Conservation (phyloP, 306 rosid genomes). For the Glycine tomentella region DNA sequence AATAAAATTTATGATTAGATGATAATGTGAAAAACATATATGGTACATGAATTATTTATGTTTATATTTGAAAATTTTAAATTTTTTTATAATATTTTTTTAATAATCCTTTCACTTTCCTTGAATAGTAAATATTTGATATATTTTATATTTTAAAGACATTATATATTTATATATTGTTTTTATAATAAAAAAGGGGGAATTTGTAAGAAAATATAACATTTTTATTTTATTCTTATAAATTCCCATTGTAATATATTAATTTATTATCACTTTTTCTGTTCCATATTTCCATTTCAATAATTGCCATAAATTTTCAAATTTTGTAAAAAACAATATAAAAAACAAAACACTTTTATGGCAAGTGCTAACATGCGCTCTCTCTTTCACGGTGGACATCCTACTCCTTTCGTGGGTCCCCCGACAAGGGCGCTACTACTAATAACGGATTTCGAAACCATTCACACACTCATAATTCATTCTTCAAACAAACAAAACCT, state of each 20-base stretch:
- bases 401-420: constrained; percentile 23
- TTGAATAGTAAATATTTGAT: neutral
- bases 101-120: neutral
- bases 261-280: too few relatives aligned
- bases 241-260: too few relatives aligned
- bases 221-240: too few relatives aligned
- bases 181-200: neutral
- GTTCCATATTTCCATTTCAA: too few relatives aligned
- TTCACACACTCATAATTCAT: neutral
- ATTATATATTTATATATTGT: neutral
- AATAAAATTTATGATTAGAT: too few relatives aligned
- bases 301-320: neutral
- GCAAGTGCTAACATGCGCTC: constrained; percentile 41
- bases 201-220: too few relatives aligned
- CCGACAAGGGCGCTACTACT: constrained; percentile 13
- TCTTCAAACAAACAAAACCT: neutral
- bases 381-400: constrained; percentile 22
- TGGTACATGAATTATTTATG: too few relatives aligned
- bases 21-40: too few relatives aligned
- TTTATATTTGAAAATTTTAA: too few relatives aligned
- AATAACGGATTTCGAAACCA: constrained; percentile 30
- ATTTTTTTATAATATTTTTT: too few relatives aligned
- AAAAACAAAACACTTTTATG: neutral
- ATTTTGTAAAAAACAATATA: neutral
- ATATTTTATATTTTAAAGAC: neutral